phyloP scores from a whole-genome alignment of 805 yeast species.

The Metschnikowia arizonensis region DNA sequence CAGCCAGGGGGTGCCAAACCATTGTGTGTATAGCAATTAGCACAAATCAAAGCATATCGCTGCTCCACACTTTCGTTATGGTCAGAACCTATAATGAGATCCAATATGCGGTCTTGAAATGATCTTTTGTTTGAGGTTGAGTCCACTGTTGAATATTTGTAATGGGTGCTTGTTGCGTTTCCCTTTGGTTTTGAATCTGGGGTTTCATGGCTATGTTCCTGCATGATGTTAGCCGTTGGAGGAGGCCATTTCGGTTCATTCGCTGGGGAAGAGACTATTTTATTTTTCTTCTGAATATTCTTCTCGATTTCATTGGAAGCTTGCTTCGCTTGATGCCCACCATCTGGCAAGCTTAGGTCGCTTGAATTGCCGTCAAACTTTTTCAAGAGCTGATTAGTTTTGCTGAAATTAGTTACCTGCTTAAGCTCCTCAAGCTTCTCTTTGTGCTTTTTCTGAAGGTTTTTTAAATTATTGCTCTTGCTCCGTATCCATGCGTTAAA shows the following conservation, averaged over 20 bases:
- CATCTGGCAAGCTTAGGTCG: conserved; percentile 3
- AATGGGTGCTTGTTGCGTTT: not conserved
- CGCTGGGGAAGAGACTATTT: not conserved
- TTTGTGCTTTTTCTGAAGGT: conserved; percentile 44
- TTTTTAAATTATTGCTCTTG: conserved; percentile 20
- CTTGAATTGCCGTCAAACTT: conserved; percentile 37
- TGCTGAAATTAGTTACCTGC: conserved; percentile 66
- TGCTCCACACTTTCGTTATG: conserved; percentile 58
- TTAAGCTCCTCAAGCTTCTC: conserved; percentile 64
- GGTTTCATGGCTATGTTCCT: not conserved
- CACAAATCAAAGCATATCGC: conserved; percentile 71
- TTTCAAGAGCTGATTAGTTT: conserved; percentile 68
- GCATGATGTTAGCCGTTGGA: not conserved
- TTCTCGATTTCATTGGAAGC: not conserved
- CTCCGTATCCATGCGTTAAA: conserved; percentile 22
- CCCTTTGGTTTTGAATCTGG: not conserved
- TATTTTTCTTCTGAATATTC: not conserved
- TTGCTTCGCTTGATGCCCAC: not conserved
- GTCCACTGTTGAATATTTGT: not conserved
- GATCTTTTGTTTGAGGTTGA: conserved; percentile 16
- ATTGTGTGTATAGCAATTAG: conserved; percentile 62
- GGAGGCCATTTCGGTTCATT: not conserved
- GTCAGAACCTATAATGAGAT: conserved; percentile 46
- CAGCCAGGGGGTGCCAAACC: conserved; percentile 77
- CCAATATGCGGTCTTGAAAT: conserved; percentile 37